Base-by-base conservation (phyloP, 139 green algal genomes). In the Mychonastes homosphaera region DNA sequence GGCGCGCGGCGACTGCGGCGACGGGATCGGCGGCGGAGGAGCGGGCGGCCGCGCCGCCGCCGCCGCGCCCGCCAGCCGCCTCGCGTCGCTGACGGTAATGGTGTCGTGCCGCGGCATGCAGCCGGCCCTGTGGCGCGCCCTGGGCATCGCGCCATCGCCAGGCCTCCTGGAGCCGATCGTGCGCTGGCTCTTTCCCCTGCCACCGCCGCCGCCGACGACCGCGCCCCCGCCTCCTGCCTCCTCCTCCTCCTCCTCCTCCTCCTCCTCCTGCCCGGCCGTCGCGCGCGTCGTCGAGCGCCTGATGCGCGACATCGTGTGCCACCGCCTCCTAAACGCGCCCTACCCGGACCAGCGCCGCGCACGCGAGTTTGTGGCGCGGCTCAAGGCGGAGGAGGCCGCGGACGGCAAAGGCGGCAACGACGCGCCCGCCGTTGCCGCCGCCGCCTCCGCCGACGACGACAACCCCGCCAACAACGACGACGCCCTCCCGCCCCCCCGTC, bases 1-100 rank as follows among this genome's bases (percentile, higher is more conserved):
- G 50, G 26, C 57, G 29, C 40, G 26, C 16, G 40, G 40, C 34
- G 28, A n/a, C n/a, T n/a, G n/a, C 19, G 61, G 61, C 19, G 39
- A 41, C 2, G 60, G 50, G 13, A 67, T 67, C 50, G 61, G 61
- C 32, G 61, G 61, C 41, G 61, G 60, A 51, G 41, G 60, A 16
- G 61, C 61, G 4, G 50, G 61, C 24, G 51, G 61, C 40, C 40
- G 60, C 15, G 61, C 61, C 3, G 9, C 54, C 23, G 29, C 40
- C 15, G 50, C 61, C 39, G 26, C 57, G 29, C 40, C 28, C 16
- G 40, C 35, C 34, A 21, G 36, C 23, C 50, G 50, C 12, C 51
- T 67, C 3, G 1, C 54, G 27, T 54, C 36, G 0, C 61, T 67
- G 15, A 30, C 23, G n/a, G 50, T 67, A 21, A 40, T 28, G 24